These are phyloP conservation scores for Phoma herbarum DNA, from an alignment of 2,329 filamentous ascomycete species.

Conservation along the genomic window DNA sequence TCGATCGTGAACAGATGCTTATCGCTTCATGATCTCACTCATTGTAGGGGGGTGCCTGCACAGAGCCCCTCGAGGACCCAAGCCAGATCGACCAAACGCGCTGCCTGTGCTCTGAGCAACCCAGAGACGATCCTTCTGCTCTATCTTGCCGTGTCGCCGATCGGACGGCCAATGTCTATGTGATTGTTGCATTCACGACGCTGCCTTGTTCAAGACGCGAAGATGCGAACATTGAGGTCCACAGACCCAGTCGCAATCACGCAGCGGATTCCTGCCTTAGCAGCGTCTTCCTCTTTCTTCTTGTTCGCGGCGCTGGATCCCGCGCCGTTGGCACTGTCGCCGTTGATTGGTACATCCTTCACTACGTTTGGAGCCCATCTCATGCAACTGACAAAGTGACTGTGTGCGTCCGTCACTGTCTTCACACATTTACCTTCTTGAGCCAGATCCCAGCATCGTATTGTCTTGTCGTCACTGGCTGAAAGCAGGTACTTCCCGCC, in stretches of 20 bases:
- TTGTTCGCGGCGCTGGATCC: constrained; percentile 55
- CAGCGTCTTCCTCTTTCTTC: constrained; percentile 62
- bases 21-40: background rate
- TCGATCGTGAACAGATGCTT: background rate
- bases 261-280: constrained; percentile 75
- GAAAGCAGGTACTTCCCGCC: constrained; percentile 90
- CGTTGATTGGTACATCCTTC: constrained; percentile 63
- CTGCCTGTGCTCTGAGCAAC: background rate
- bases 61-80: background rate
- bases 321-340: constrained; percentile 53
- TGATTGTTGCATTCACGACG: background rate
- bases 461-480: constrained; percentile 87
- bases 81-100: background rate
- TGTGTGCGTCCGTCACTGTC: constrained; percentile 77
- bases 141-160: background rate
- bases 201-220: constrained; percentile 63
- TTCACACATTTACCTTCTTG: constrained; percentile 93
- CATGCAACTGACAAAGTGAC: constrained; percentile 85
- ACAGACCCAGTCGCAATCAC: constrained; percentile 89
- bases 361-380: constrained; percentile 83
- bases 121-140: background rate
- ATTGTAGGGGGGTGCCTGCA: background rate
- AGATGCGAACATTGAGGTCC: constrained; percentile 80
- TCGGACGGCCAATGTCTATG: background rate
- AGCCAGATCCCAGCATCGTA: constrained; percentile 91